phyloP scores from a whole-genome alignment of 106 monocot species.

The Gastrodia elata region DNA sequence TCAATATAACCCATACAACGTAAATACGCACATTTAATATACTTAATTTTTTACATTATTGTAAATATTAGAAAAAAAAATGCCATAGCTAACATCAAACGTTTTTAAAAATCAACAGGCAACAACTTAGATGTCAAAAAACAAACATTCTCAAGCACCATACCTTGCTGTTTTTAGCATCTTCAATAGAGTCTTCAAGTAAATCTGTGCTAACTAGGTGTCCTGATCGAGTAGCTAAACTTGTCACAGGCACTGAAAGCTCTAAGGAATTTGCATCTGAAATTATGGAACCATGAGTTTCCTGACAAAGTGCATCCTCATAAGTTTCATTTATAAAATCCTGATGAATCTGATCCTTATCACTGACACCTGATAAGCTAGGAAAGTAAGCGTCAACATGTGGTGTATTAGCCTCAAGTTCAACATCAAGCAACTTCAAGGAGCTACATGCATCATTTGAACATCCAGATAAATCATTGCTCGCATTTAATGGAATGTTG shows the following conservation, averaged over 20 bases:
- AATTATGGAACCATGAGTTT: neutral
- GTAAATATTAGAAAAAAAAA: neutral
- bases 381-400: neutral
- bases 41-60: neutral
- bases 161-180: constrained; percentile 8
- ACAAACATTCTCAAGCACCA: neutral
- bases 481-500: neutral
- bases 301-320: neutral
- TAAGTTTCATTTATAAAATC: neutral
- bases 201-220: constrained; percentile 1
- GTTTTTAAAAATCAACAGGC: neutral
- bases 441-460: neutral
- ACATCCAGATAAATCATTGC: neutral
- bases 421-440: constrained; percentile 4
- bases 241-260: neutral
- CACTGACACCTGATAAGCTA: neutral
- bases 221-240: constrained; percentile 3
- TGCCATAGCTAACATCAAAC: neutral
- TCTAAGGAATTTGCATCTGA: neutral
- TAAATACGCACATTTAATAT: neutral
- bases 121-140: neutral
- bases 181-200: constrained; percentile 5
- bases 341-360: neutral
- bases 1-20: neutral
- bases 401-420: neutral